phyloP scores from a whole-genome alignment of 306 rosid species.

The Vicia villosa region DNA sequence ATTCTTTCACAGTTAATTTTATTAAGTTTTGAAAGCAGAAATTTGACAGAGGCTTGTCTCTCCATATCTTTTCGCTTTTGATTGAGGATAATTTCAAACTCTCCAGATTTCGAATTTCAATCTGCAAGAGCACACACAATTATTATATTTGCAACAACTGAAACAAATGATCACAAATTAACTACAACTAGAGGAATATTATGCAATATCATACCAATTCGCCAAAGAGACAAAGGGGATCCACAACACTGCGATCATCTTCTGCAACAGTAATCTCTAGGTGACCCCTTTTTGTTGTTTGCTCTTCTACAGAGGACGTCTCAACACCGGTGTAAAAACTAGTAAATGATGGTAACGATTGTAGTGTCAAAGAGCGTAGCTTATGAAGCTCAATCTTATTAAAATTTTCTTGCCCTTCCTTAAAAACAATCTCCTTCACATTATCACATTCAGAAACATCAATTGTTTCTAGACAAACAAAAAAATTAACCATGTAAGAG shows the following conservation, averaged over 20 bases:
- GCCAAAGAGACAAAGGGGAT: constrained; percentile 1
- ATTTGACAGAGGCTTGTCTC: neutral
- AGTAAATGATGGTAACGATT: neutral
- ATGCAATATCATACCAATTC: constrained; percentile 13
- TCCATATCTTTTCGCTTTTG: constrained; percentile 2
- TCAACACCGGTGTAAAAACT: neutral
- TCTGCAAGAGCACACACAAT: constrained; percentile 15
- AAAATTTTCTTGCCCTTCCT: neutral
- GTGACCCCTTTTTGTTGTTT: neutral
- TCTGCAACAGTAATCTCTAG: neutral
- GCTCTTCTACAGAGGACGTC: neutral
- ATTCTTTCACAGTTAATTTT: neutral
- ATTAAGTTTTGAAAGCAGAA: constrained; percentile 23
- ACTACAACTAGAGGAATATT: neutral
- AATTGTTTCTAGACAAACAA: constrained; percentile 34
- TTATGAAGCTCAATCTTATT: neutral
- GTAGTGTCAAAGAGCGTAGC: neutral
- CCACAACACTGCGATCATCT: neutral
- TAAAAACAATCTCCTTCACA: constrained; percentile 31
- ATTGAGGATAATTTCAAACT: constrained; percentile 32
- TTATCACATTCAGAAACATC: constrained; percentile 41
- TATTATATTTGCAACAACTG: neutral
- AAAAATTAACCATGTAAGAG: neutral
- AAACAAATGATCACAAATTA: neutral
- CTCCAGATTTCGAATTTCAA: constrained; percentile 30